Evolutionary conservation across 768 basidiomycete genomes (phyloP).

Genomic region (Astraeus odoratus): DNA sequence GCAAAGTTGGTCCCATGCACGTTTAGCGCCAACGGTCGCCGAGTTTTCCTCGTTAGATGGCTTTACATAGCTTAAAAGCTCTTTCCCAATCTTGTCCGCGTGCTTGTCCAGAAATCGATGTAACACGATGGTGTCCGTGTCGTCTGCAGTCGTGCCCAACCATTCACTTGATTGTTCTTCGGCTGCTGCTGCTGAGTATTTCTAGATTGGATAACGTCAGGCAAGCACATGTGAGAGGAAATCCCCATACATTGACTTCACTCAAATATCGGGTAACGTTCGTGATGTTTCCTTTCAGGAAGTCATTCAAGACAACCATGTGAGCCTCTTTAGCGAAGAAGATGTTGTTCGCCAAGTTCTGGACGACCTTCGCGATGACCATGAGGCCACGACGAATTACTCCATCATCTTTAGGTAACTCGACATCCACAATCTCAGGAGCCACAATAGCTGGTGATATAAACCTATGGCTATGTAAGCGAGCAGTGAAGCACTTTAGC

Average conservation of each 20-base stretch:
- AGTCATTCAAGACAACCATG: slow-evolving; percentile 75
- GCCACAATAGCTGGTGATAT: slow-evolving; percentile 87
- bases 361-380: slow-evolving; percentile 86
- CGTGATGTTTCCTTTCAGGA: slow-evolving; percentile 62
- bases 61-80: slow-evolving; percentile 67
- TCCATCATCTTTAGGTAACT: slow-evolving; percentile 56
- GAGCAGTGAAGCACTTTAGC: not conserved
- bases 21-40: slow-evolving; percentile 58
- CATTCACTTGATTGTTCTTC: slow-evolving; percentile 67
- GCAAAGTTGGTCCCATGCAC: slow-evolving; percentile 80
- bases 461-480: slow-evolving; percentile 44
- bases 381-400: slow-evolving; percentile 73
- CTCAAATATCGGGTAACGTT: slow-evolving; percentile 73
- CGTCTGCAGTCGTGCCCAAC: slow-evolving; percentile 71
- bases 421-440: slow-evolving; percentile 79
- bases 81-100: slow-evolving; percentile 83
- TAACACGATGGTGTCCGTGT: slow-evolving; percentile 76
- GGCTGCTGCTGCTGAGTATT: slow-evolving; percentile 34
- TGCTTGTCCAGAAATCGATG: slow-evolving; percentile 83
- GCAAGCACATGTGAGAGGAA: not conserved
- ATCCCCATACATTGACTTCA: slow-evolving; percentile 55
- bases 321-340: slow-evolving; percentile 88
- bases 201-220: slow-evolving; percentile 24
- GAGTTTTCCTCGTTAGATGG: slow-evolving; percentile 48
- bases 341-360: slow-evolving; percentile 91